Conservation (phyloP, 768 basidiomycete species). For the Filobasidium floriforme region DNA sequence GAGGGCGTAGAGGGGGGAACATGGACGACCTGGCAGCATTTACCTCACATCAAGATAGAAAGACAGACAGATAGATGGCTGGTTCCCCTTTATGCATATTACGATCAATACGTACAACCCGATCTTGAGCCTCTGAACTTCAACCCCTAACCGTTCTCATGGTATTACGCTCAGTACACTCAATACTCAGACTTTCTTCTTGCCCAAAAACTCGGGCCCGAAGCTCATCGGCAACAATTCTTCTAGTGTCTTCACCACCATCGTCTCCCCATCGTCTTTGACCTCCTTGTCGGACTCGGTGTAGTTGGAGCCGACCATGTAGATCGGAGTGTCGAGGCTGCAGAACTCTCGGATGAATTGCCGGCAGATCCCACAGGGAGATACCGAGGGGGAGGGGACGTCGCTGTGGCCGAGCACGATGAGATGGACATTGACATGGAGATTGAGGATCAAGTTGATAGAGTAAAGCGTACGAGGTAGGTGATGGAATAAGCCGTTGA, state of each 20-base stretch:
- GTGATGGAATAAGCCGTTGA: too few relatives aligned
- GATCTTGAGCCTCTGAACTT: neutral
- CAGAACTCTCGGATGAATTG: conserved; percentile 55
- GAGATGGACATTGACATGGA: too few relatives aligned
- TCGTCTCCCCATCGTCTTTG: conserved; percentile 41
- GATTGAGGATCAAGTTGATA: neutral
- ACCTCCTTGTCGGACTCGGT: conserved; percentile 50
- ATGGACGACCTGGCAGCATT: neutral
- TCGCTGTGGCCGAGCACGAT: conserved; percentile 51
- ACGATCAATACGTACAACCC: neutral
- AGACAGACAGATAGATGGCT: too few relatives aligned
- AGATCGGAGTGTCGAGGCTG: conserved; percentile 48
- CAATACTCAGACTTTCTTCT: neutral
- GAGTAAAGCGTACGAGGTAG: conserved; percentile 2
- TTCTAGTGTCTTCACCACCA: conserved; percentile 58
- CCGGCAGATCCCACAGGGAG: conserved; percentile 90
- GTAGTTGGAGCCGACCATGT: conserved; percentile 36
- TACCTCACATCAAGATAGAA: too few relatives aligned
- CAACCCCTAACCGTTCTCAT: neutral
- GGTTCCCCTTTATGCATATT: too few relatives aligned
- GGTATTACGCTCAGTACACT: neutral
- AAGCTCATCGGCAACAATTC: conserved; percentile 77
- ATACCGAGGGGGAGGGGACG: conserved; percentile 54
- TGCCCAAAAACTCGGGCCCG: conserved; percentile 71
- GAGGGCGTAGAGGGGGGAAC: neutral